Base-by-base conservation (phyloP, 495 filamentous ascomycete genomes). In the Penicillium turbatum region DNA sequence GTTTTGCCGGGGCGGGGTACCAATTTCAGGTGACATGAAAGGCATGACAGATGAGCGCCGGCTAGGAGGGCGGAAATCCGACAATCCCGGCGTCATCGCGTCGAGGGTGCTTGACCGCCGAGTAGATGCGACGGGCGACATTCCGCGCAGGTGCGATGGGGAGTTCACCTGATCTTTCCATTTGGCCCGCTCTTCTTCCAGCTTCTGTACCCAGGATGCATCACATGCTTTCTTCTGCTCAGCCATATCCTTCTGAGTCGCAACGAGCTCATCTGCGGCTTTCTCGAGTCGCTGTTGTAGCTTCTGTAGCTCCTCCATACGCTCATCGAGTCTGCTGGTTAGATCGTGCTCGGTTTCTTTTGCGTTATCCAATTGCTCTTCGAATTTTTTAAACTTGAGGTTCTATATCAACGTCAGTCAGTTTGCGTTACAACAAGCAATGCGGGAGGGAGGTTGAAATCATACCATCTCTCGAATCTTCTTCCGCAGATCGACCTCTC, bases 381-480 rank as follows among this genome's bases (percentile, higher is more conserved):
- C 92, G 10, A 86, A 69, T 34, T 82, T 82, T 67, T 88, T 90
- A 5, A 79, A 79, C 62, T 88, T 92, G 13, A 81, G 72, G 48
- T 86, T 87, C 89, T 93, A 51, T 26, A 15, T 39, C 35, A 8
- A 27, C 21, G 35, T 37, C 36, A 40, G 47, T 72, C 31, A 71
- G 29, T 47, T 6, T 4, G 6, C 0, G 27, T n/a, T 21, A 7
- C 8, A 24, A 8, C 30, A 48, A 9, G 7, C 9, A 2, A 21
- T 39, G n/a, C n/a, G n/a, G n/a, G n/a, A 29, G 44, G 17, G 32
- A 43, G 48, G 0, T 10, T 32, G 21, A 29, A 5, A 32, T 70
- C 85, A 69, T 78, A 95, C 89, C 59, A 83, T 75, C 64, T 97
- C 93, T 42, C 95, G 81, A 48, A 90, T 86, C 72, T 93, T 96